Percentiles rank a stretch among this genome's conserved stretches.
phyloP scores from a whole-genome alignment of 1,139 yeast genomes.

The Wickerhamiella infanticola region DNA sequence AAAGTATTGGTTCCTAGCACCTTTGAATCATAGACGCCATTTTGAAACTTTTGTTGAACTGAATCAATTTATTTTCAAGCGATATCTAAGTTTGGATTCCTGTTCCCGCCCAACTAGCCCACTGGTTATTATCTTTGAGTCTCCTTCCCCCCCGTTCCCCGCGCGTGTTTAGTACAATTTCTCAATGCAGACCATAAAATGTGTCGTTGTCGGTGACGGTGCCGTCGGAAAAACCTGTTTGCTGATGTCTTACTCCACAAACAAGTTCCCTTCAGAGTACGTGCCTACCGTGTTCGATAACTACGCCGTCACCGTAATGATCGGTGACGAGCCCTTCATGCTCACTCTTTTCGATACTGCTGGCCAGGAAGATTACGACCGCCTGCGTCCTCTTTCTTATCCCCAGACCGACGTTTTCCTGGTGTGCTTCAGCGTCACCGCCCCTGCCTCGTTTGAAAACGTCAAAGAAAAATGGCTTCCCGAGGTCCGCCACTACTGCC shows the following conservation, averaged over 20 bases:
- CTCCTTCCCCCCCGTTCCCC: too few species aligned
- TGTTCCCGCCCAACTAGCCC: too few species aligned
- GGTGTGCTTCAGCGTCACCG: constrained; percentile 86
- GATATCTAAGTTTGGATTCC: too few species aligned
- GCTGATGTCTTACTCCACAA: constrained; percentile 83
- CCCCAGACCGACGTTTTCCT: constrained; percentile 94
- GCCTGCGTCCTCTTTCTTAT: constrained; percentile 88
- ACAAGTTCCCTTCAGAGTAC: constrained; percentile 88
- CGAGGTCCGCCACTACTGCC: constrained; percentile 95
- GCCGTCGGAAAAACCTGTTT: constrained; percentile 90
- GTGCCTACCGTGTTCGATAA: constrained; percentile 86
- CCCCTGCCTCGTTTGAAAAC: constrained; percentile 96
- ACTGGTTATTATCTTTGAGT: too few species aligned
- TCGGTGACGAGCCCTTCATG: constrained; percentile 96
- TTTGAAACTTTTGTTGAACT: too few species aligned
- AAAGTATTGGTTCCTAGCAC: too few species aligned
- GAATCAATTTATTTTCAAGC: too few species aligned
- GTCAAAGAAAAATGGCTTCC: constrained; percentile 98
- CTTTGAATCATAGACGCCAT: too few species aligned
- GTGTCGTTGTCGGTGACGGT: constrained; percentile 93
- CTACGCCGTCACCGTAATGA: constrained; percentile 96
- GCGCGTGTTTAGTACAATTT: background rate
- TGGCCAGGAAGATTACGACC: constrained; percentile 97
- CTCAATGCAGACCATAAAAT: constrained; percentile 42
- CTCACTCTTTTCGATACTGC: constrained; percentile 95